Percentiles rank a stretch among this genome's conserved stretches.
phyloP scores from a whole-genome alignment of 106 monocot genomes.

The Phalaenopsis aphrodite region DNA sequence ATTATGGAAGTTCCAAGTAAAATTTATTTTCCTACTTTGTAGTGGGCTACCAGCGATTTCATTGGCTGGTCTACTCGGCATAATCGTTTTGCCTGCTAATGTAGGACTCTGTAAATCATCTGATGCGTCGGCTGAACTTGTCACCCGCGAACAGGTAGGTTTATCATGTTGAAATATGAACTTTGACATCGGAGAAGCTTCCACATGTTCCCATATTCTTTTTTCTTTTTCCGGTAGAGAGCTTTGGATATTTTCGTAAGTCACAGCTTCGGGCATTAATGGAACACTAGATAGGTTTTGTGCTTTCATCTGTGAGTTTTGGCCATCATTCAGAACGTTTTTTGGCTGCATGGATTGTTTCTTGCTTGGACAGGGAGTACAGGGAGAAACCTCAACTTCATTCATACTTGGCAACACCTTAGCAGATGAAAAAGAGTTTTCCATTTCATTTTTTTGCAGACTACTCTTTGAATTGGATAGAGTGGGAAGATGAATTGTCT shows the following conservation, averaged over 20 bases:
- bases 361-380: conserved; percentile 11
- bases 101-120: conserved; percentile 63
- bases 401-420: conserved; percentile 13
- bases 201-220: conserved; percentile 11
- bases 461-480: conserved; percentile 22
- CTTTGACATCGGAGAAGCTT: conserved; percentile 18
- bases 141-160: conserved; percentile 8
- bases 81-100: conserved; percentile 39
- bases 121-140: conserved; percentile 3
- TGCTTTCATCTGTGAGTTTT: conserved; percentile 16
- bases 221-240: conserved; percentile 13
- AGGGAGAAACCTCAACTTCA: conserved; percentile 12
- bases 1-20: neutral
- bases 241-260: conserved; percentile 12
- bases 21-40: neutral
- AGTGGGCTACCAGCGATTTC: conserved; percentile 18
- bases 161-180: conserved; percentile 8
- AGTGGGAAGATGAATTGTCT: conserved; percentile 14
- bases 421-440: neutral
- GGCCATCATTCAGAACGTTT: conserved; percentile 12
- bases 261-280: conserved; percentile 7
- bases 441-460: conserved; percentile 16
- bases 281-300: conserved; percentile 10
- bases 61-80: conserved; percentile 12
- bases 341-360: conserved; percentile 6